Base-by-base conservation (phyloP, 2,329 filamentous ascomycete genomes). In the Meredithiella fracta region DNA sequence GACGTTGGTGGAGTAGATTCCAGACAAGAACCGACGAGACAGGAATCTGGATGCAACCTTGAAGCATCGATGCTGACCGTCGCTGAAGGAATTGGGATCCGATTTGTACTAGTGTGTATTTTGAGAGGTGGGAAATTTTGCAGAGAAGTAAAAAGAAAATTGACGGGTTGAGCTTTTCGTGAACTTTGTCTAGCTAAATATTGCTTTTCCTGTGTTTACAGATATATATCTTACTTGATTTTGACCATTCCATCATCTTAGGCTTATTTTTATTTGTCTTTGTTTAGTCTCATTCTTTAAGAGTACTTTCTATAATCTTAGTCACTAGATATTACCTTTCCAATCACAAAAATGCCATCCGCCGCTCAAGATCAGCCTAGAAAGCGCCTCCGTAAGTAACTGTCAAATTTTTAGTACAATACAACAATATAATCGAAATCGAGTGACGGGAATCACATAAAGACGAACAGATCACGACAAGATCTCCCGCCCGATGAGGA, bases 311-410 rank as follows among this genome's bases (percentile, higher is more conserved):
- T 7, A 42, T 15, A n/a, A 5, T 15, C 38, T 15, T n/a, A 15
- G 17, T 20, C 5, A n/a, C 38, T 42, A 7, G 14, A 42, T n/a
- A 42, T 42, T 4, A 5, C 5, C 38, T 5, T 25, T 3, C 6
- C 9, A 34, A 15, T n/a, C 54, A 23, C 25, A 51, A 55, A 11
- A 52, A 58, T 58, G 57, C 55, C 57, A 20, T 26, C 57, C 22
- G 34, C 26, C 17, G 53, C 55, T 29, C 26, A 58, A 31, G 53
- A 58, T 17, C 51, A 49, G 37, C 37, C 57, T 11, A 58, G 57
- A 58, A 58, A 58, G 53, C 57, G 57, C 38, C 57, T 53, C n/a
- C 57, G 57, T 58, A 55, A 53, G 57, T 55, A 34, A 34, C 11
- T 34, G 11, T 11, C 29, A 34, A 34, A 5, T 11, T 34, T 34